Evolutionary conservation across 345 rosid species (phyloP).

Genomic region (Bruguiera sexangula): DNA sequence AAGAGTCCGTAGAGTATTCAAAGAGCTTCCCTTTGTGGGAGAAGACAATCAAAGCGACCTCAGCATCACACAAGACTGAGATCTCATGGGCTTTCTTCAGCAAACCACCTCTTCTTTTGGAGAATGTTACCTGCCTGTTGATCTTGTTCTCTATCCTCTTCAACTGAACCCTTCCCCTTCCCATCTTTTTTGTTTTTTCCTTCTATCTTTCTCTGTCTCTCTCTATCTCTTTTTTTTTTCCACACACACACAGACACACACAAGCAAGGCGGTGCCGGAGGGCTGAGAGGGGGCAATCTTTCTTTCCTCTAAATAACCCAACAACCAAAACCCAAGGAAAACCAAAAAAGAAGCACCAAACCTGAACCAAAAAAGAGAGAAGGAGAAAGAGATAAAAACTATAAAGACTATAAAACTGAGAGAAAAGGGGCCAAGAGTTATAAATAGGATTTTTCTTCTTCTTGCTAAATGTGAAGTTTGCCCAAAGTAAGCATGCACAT

Average conservation of each 20-base stretch:
- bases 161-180: slow-evolving; percentile 86
- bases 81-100: slow-evolving; percentile 85
- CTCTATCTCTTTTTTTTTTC: not conserved
- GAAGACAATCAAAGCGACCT: slow-evolving; percentile 72
- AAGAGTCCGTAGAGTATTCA: slow-evolving; percentile 61
- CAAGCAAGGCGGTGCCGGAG: no score
- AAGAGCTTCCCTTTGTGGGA: slow-evolving; percentile 76
- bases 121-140: slow-evolving; percentile 73
- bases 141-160: slow-evolving; percentile 83
- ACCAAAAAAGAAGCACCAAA: slow-evolving; percentile 16
- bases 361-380: not conserved
- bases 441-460: slow-evolving; percentile 11
- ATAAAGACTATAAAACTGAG: no score
- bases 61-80: slow-evolving; percentile 76
- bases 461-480: slow-evolving; percentile 22
- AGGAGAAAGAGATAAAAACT: not conserved
- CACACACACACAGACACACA: not conserved
- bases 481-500: slow-evolving; percentile 29
- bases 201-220: not conserved
- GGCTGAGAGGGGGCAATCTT: not conserved
- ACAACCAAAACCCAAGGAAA: slow-evolving; percentile 32
- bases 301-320: slow-evolving; percentile 36
- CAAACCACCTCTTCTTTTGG: slow-evolving; percentile 69
- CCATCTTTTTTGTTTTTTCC: slow-evolving; percentile 32
- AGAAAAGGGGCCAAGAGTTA: not conserved